Evolutionary conservation across 306 rosid genomes (phyloP).

Genomic region (Pachyrhizus erosus): DNA sequence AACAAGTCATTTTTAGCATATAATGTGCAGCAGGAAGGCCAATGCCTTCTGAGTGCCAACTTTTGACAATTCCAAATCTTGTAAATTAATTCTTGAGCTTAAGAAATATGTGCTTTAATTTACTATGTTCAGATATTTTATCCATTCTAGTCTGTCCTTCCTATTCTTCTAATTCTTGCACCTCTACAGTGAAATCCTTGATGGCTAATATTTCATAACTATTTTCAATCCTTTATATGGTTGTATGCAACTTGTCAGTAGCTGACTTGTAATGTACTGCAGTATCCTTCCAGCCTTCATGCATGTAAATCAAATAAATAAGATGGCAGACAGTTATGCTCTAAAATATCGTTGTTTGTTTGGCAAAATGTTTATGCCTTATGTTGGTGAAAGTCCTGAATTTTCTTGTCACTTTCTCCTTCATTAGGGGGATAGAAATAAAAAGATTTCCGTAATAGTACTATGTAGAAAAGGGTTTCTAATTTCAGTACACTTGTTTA

Average conservation of each 20-base stretch:
- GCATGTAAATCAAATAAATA: background rate
- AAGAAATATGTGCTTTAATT: background rate
- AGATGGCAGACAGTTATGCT: background rate
- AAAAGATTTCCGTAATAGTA: background rate
- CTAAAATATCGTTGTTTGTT: background rate
- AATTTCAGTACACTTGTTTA: background rate
- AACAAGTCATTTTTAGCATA: background rate
- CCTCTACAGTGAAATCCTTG: background rate
- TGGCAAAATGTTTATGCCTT: background rate
- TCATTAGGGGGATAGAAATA: background rate
- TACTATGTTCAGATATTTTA: background rate
- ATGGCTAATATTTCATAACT: background rate
- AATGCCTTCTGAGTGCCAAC: background rate
- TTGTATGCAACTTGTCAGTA: background rate
- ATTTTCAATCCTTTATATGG: background rate
- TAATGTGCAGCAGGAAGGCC: background rate
- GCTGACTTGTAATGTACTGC: background rate
- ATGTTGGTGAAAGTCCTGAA: background rate
- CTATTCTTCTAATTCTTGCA: background rate
- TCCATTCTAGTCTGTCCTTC: background rate
- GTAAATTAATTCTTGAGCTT: background rate
- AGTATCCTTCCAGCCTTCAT: background rate
- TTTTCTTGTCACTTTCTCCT: background rate
- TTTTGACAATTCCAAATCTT: background rate
- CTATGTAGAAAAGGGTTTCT: background rate